Evolutionary conservation across 257 asterid genomes (phyloP).

Genomic region (Nicotiana tomentosiformis): DNA sequence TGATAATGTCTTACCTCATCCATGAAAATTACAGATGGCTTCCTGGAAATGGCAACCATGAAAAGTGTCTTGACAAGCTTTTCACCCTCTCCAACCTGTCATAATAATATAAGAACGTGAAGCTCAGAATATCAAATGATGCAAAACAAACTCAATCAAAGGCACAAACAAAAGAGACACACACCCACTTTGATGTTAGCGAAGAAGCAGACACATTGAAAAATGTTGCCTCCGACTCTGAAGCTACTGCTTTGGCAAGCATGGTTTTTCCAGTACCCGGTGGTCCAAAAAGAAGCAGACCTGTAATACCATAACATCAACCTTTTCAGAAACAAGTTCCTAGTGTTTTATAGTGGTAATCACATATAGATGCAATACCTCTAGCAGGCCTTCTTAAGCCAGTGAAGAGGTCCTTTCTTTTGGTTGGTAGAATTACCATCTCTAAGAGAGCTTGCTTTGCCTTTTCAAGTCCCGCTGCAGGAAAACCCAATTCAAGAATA

Average conservation of each 20-base stretch:
- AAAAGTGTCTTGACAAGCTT: constrained; percentile 96
- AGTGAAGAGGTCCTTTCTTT: constrained; percentile 91
- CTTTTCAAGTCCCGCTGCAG: constrained; percentile 96
- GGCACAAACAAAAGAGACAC: constrained; percentile 24
- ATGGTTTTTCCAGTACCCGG: constrained; percentile 99
- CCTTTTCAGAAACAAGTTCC: constrained; percentile 10
- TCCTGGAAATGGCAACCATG: constrained; percentile 80
- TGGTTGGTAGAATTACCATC: constrained; percentile 96
- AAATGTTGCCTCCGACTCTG: constrained; percentile 96
- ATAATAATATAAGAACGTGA: constrained; percentile 17
- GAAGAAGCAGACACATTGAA: constrained; percentile 97
- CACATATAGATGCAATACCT: constrained; percentile 41
- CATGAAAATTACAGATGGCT: constrained; percentile 96
- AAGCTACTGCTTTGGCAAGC: constrained; percentile 99
- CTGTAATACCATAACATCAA: constrained; percentile 33
- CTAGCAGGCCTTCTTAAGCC: constrained; percentile 94
- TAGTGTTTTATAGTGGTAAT: background rate
- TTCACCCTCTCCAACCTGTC: constrained; percentile 98
- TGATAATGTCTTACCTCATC: constrained; percentile 72
- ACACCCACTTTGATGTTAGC: constrained; percentile 95
- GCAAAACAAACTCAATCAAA: background rate
- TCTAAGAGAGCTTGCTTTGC: constrained; percentile 94
- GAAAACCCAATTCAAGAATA: background rate
- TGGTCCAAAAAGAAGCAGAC: constrained; percentile 96
- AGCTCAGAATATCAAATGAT: background rate